phyloP scores from a whole-genome alignment of 2,329 filamentous ascomycete species.

The Coniochaeta pulveracea region DNA sequence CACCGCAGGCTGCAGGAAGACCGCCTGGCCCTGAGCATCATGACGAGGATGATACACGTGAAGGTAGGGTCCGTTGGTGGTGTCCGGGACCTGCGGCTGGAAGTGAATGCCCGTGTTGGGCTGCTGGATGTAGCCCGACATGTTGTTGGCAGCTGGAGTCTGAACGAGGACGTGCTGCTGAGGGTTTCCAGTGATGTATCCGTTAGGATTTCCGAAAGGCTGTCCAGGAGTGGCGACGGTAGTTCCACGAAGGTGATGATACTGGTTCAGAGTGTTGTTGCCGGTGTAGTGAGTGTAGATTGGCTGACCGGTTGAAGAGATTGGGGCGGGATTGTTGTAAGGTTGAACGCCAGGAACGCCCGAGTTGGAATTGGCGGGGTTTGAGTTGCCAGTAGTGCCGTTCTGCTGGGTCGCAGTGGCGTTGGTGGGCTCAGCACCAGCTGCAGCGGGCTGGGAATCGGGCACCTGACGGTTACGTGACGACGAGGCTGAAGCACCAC shows the following conservation, averaged over 20 bases:
- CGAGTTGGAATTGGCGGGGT: neutral
- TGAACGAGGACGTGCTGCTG: too few species aligned
- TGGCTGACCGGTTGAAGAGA: slow-evolving; percentile 8
- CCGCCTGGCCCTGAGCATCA: slow-evolving; percentile 21
- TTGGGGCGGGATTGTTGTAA: slow-evolving; percentile 5
- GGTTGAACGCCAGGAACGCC: neutral
- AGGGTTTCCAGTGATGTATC: too few species aligned
- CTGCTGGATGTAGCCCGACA: slow-evolving; percentile 28
- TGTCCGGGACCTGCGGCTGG: slow-evolving; percentile 48
- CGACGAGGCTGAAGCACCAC: too few species aligned
- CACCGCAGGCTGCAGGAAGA: slow-evolving; percentile 2
- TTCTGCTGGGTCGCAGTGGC: neutral
- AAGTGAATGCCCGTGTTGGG: slow-evolving; percentile 35
- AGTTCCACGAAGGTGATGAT: slow-evolving; percentile 1
- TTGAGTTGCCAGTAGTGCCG: neutral
- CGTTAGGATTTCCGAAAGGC: neutral
- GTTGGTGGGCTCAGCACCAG: neutral
- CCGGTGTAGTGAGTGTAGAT: slow-evolving; percentile 8
- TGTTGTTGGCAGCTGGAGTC: slow-evolving; percentile 12
- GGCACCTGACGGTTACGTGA: neutral
- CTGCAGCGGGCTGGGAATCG: neutral
- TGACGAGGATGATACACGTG: slow-evolving; percentile 45
- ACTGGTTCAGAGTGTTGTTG: slow-evolving; percentile 1
- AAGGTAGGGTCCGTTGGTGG: slow-evolving; percentile 40
- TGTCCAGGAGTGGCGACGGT: neutral